phyloP scores from a whole-genome alignment of 306 rosid genomes.

The Corylus avellana region DNA sequence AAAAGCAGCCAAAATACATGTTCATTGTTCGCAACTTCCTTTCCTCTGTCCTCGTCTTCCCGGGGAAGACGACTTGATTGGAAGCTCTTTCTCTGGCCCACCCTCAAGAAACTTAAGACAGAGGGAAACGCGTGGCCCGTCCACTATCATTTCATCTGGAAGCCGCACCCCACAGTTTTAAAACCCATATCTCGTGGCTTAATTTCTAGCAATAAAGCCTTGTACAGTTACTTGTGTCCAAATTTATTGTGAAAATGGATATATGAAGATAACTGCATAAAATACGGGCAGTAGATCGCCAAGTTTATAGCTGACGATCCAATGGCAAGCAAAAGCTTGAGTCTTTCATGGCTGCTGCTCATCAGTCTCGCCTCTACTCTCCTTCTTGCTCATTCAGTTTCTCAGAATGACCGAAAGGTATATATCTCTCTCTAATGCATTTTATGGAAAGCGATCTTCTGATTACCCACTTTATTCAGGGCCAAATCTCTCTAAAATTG shows the following conservation, averaged over 20 bases:
- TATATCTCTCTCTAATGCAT: neutral
- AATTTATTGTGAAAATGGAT: neutral
- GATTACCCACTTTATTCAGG: neutral
- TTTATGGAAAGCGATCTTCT: neutral
- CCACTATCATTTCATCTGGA: neutral
- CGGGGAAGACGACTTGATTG: neutral
- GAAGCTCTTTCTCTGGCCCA: neutral
- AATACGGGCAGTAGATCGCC: too few relatives aligned
- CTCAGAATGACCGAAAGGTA: conserved; percentile 21
- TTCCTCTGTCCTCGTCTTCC: neutral
- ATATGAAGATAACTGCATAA: neutral
- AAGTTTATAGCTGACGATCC: neutral
- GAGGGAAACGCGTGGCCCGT: conserved; percentile 1
- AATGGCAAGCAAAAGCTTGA: conserved; percentile 17
- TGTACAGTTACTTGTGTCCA: too few relatives aligned
- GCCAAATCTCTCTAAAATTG: neutral
- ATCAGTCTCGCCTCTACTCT: conserved; percentile 17
- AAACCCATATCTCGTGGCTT: too few relatives aligned
- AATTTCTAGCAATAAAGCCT: too few relatives aligned
- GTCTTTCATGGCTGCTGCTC: conserved; percentile 12
- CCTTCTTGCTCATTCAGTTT: conserved; percentile 24
- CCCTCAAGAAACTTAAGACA: neutral
- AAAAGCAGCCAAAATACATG: neutral
- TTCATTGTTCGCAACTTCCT: neutral
- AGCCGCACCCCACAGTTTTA: neutral